phyloP scores from a whole-genome alignment of 371 early-diverging fungal species.

The Saksenaea vasiformis region DNA sequence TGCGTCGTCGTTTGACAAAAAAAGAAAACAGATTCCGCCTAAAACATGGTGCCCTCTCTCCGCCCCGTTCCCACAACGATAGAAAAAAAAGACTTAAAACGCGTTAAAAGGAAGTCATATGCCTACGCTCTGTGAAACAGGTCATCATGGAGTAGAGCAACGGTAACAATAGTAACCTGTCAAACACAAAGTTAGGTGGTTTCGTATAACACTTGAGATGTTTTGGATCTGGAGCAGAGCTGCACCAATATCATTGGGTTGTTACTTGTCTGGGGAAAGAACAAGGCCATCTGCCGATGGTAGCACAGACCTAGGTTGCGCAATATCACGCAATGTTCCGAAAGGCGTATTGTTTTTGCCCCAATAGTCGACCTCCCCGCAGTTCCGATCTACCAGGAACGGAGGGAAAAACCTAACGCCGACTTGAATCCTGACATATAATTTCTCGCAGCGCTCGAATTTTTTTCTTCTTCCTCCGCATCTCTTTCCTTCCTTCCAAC shows the following conservation, averaged over 20 bases:
- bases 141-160: background rate
- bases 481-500: background rate
- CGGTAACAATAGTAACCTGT: background rate
- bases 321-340: constrained; percentile 7
- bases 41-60: background rate
- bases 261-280: background rate
- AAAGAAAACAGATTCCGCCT: background rate
- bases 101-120: constrained; percentile 1
- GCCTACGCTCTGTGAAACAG: background rate
- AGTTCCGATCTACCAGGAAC: background rate
- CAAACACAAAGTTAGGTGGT: background rate
- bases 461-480: constrained; percentile 5
- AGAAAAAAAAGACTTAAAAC: constrained; percentile 1
- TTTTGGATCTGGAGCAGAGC: background rate
- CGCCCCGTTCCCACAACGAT: background rate
- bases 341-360: background rate
- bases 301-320: background rate
- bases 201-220: background rate
- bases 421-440: background rate
- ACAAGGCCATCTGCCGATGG: background rate
- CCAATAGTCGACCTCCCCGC: background rate
- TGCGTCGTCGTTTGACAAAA: background rate
- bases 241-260: background rate
- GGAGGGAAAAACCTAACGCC: constrained; percentile 6
- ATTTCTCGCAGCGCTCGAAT: background rate